Base-by-base conservation (phyloP, 495 filamentous ascomycete species). In the Hypoxylon fragiforme region DNA sequence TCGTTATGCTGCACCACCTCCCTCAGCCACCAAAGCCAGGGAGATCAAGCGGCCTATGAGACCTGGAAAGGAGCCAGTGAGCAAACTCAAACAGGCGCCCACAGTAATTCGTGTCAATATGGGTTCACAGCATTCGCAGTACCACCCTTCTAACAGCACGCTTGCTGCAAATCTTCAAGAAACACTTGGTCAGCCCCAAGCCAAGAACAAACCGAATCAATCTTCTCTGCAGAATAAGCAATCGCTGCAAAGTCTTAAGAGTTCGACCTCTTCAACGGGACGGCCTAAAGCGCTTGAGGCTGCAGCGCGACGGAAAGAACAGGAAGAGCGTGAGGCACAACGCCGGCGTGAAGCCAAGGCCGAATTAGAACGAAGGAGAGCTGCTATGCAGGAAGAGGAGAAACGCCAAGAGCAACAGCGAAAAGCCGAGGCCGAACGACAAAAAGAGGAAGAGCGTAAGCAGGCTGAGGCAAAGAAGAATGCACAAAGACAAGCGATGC, bases 51-150 rank as follows among this genome's bases (percentile, higher is more conserved):
- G 89, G 35, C 84, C 88, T 11, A 59, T 81, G 0, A 91, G 85
- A 57, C 88, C 89, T 1, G 81, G 80, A 15, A 90, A 88, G 57
- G 87, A 91, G 43, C 57, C 77, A 1, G 42, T 78, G 3, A 72
- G 78, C 19, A 91, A 90, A 63, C 66, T 81, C 1, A 88, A 86
- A 63, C 88, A 88, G 9, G 86, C 85, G 13, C 88, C 88, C 1
- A 88, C 90, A 2, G 81, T 88, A 1, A 92, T 96, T 54, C 82
- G 86, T 22, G 85, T 96, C 20, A 85, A 88, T 32, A 85, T 85
- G 31, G 86, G 85, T 16, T 87, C 89, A 31, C 83, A 84, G 22
- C 70, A 75, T 30, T 62, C 72, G 21, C 70, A 77, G 21, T 85
- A 85, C 31, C 82, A 85, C 21, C 70, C 88, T 20, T 78, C 82